phyloP scores from a whole-genome alignment of 352 stramenopile species.

The Saprolegnia diclina region DNA sequence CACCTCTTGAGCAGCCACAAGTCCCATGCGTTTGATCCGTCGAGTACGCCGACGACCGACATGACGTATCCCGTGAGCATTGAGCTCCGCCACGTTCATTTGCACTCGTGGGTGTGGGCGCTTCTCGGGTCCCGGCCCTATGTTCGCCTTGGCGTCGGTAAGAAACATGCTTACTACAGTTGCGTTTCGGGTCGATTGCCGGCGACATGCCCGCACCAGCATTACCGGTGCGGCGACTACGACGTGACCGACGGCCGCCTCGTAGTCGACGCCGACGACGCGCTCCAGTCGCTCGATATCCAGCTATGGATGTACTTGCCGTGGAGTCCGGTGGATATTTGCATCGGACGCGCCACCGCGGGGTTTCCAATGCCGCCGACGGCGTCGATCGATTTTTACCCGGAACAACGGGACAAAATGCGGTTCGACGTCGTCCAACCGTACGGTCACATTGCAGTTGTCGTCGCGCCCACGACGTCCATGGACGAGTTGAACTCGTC shows the following conservation, averaged over 20 bases:
- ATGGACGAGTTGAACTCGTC: not conserved
- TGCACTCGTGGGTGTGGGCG: slow-evolving; percentile 33
- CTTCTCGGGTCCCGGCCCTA: slow-evolving; percentile 32
- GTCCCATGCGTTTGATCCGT: not conserved
- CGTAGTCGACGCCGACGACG: slow-evolving; percentile 22
- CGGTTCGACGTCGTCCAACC: slow-evolving; percentile 28
- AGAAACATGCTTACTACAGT: not conserved
- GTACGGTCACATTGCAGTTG: slow-evolving; percentile 17
- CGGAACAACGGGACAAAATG: slow-evolving; percentile 21
- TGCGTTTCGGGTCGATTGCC: slow-evolving; percentile 2
- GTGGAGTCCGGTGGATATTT: slow-evolving; percentile 32
- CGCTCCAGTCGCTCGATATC: slow-evolving; percentile 30
- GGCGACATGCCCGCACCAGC: slow-evolving; percentile 23
- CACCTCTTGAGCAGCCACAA: slow-evolving; percentile 27
- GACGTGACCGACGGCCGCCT: slow-evolving; percentile 11
- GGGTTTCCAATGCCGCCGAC: slow-evolving; percentile 14
- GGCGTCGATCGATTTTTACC: slow-evolving; percentile 26
- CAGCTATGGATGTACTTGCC: slow-evolving; percentile 37
- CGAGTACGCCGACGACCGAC: not conserved
- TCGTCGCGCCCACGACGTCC: not conserved
- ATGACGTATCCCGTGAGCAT: slow-evolving; percentile 5
- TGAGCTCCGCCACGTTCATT: slow-evolving; percentile 20
- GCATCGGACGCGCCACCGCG: slow-evolving; percentile 30
- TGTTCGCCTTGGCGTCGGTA: slow-evolving; percentile 15
- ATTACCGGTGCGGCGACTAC: slow-evolving; percentile 19